These are phyloP conservation scores for Thinopyrum elongatum DNA, from an alignment of 176 grass and related monocot species.

Conservation along the genomic window DNA sequence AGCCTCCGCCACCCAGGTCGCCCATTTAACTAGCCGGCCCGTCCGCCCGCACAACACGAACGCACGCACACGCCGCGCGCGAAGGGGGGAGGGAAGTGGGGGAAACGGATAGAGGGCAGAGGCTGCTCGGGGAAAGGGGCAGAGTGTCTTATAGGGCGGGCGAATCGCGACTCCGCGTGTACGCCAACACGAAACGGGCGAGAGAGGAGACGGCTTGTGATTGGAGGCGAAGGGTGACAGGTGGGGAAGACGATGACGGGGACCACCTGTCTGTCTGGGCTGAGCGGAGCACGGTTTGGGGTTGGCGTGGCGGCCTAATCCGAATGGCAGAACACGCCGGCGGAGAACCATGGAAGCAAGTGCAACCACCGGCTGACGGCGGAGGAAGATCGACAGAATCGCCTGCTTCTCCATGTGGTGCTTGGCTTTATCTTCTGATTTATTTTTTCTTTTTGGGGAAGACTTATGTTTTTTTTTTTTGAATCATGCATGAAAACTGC, in stretches of 20 bases:
- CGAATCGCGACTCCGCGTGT: not conserved
- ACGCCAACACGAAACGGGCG: not conserved
- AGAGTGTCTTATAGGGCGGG: not conserved
- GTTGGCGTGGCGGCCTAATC: not conserved
- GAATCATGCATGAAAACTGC: too few species aligned
- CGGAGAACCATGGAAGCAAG: not conserved
- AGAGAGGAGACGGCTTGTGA: not conserved
- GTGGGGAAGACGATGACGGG: not conserved
- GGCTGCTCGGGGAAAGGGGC: not conserved
- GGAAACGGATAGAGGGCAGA: not conserved
- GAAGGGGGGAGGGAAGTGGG: not conserved
- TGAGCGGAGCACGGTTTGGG: not conserved
- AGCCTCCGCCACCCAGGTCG: constrained; percentile 12
- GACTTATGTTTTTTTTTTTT: too few species aligned
- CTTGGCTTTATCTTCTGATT: not conserved
- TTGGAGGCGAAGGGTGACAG: constrained; percentile 8
- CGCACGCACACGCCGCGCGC: not conserved
- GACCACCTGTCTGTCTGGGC: not conserved
- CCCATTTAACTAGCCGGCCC: constrained; percentile 2
- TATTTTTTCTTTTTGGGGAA: too few species aligned
- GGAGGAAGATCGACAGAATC: not conserved
- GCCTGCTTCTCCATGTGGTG: too few species aligned
- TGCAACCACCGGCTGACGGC: not conserved
- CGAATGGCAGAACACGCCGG: not conserved
- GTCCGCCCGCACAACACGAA: not conserved